Percentiles rank a stretch among this genome's conserved stretches.
These are phyloP conservation scores for Medicago ruthenica DNA, from an alignment of 306 rosid species.

Conservation along the genomic window DNA sequence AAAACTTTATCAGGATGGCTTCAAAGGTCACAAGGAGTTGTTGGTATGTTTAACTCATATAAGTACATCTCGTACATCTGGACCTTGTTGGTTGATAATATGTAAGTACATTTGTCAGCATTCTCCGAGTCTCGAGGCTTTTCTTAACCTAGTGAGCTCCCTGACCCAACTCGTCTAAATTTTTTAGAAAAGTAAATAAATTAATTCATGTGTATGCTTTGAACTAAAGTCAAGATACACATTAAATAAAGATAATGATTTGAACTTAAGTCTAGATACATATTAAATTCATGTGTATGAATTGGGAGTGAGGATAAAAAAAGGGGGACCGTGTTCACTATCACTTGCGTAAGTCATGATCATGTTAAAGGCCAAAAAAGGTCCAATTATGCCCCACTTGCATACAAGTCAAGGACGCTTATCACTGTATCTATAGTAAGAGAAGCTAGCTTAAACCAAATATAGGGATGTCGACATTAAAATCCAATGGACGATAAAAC, in stretches of 20 bases:
- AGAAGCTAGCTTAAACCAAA: background rate
- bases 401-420: slow-evolving; percentile 15
- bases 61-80: too few species aligned
- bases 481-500: background rate
- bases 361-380: background rate
- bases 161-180: too few species aligned
- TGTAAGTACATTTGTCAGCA: too few species aligned
- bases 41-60: too few species aligned
- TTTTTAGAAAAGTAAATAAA: too few species aligned
- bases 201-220: background rate
- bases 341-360: background rate
- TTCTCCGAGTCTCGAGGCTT: too few species aligned
- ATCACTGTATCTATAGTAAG: background rate
- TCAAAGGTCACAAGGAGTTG: slow-evolving; percentile 58
- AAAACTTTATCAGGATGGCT: slow-evolving; percentile 52
- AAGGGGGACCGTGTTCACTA: too few species aligned
- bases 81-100: too few species aligned
- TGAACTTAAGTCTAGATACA: background rate
- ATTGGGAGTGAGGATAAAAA: too few species aligned
- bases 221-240: background rate
- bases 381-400: background rate
- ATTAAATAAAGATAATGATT: background rate
- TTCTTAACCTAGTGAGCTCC: too few species aligned
- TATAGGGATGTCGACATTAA: background rate
- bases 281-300: too few species aligned